These are phyloP conservation scores for Ophiostoma sp. DNA, from an alignment of 2,329 filamentous ascomycete species.

Conservation along the genomic window DNA sequence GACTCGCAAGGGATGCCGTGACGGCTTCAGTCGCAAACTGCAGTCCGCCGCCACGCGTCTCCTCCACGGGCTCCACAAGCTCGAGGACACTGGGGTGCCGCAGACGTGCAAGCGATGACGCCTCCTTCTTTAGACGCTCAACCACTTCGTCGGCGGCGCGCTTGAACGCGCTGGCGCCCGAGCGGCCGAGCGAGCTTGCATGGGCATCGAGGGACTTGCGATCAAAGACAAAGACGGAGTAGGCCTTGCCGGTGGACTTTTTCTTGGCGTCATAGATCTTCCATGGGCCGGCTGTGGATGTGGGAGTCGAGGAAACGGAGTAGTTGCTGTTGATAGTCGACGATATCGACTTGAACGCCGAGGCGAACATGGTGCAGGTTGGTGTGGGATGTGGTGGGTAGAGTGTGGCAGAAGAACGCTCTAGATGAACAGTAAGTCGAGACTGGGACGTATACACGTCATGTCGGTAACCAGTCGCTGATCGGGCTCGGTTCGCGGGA, in stretches of 20 bases:
- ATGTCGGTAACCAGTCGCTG: neutral
- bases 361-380: constrained; percentile 72
- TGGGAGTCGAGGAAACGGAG: constrained; percentile 67
- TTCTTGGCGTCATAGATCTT: constrained; percentile 97
- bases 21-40: constrained; percentile 95
- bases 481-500: neutral
- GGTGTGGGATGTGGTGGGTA: neutral
- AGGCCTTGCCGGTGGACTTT: constrained; percentile 84
- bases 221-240: constrained; percentile 92
- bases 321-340: constrained; percentile 87
- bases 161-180: constrained; percentile 65
- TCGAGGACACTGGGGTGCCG: constrained; percentile 90
- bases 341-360: constrained; percentile 86
- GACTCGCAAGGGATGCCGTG: constrained; percentile 75
- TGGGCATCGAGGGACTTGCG: constrained; percentile 74
- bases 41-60: constrained; percentile 81
- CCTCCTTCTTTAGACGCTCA: constrained; percentile 86
- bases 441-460: neutral
- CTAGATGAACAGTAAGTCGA: neutral
- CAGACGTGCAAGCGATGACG: constrained; percentile 77
- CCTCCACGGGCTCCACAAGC: constrained; percentile 89
- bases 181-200: constrained; percentile 54
- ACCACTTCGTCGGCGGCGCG: constrained; percentile 82
- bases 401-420: neutral
- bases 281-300: constrained; percentile 86